A percentile compares a stretch with the other conserved stretches of the same genome.
Evolutionary conservation across 306 rosid species (phyloP).

Genomic region (Casuarina glauca): DNA sequence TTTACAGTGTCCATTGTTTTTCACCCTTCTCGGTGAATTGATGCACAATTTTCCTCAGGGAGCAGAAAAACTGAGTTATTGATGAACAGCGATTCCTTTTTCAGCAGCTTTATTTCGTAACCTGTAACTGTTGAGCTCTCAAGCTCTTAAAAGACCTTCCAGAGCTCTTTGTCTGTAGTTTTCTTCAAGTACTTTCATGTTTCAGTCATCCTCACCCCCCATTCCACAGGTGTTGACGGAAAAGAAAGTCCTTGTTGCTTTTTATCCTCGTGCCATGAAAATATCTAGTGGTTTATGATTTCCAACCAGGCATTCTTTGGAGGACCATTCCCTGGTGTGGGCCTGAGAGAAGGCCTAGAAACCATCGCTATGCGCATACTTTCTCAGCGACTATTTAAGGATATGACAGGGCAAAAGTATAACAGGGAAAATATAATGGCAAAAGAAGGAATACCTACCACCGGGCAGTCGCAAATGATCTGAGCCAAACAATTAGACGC

Average conservation of each 20-base stretch:
- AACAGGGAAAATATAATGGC: not conserved
- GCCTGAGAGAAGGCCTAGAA: slow-evolving; percentile 33
- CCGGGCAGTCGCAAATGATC: not conserved
- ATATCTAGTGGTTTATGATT: slow-evolving; percentile 30
- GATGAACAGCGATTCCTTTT: slow-evolving; percentile 1
- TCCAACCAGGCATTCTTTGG: slow-evolving; percentile 31
- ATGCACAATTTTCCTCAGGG: slow-evolving; percentile 26
- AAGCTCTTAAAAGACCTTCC: not conserved
- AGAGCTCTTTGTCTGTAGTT: not conserved
- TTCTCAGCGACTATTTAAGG: not conserved
- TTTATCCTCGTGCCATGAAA: slow-evolving; percentile 30
- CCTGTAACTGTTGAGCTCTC: not conserved
- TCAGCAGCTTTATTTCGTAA: slow-evolving; percentile 9
- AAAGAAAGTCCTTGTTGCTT: slow-evolving; percentile 20
- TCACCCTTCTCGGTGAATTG: slow-evolving; percentile 7
- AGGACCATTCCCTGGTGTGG: slow-evolving; percentile 32
- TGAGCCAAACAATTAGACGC: not conserved
- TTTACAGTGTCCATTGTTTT: not conserved
- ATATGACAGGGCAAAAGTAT: not conserved
- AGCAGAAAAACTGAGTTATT: not conserved
- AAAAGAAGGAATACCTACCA: not conserved
- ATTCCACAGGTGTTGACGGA: slow-evolving; percentile 12
- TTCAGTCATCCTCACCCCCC: slow-evolving; percentile 4
- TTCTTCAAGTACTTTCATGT: slow-evolving; percentile 3
- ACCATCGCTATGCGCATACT: slow-evolving; percentile 1